phyloP scores from a whole-genome alignment of 345 rosid genomes.

The Eucalyptus melliodora region DNA sequence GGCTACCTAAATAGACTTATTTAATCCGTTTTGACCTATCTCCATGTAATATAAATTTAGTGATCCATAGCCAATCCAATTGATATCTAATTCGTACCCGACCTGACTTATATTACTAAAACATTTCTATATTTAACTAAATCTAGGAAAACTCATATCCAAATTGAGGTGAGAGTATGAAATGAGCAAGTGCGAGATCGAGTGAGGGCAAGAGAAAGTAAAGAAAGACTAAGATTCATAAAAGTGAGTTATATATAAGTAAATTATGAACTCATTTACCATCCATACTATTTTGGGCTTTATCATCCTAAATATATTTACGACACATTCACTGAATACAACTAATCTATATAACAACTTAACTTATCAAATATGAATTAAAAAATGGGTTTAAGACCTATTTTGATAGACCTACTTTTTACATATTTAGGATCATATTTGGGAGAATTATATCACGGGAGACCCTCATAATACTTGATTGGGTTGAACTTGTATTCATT shows the following conservation, averaged over 20 bases:
- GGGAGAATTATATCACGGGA: not conserved
- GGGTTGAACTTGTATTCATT: not conserved
- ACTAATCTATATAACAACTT: too few species aligned
- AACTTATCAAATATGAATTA: not conserved
- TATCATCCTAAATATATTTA: too few species aligned
- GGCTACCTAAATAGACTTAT: too few species aligned
- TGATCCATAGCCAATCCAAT: too few species aligned
- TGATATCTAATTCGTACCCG: accelerated
- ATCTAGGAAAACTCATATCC: not conserved
- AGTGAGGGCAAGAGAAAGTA: not conserved
- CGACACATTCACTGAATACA: too few species aligned
- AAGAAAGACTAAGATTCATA: too few species aligned
- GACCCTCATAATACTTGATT: not conserved
- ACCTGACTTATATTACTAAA: not conserved
- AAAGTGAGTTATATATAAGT: too few species aligned
- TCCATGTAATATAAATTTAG: not conserved
- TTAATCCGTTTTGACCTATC: not conserved
- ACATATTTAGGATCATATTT: not conserved
- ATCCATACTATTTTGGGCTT: not conserved
- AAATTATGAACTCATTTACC: not conserved
- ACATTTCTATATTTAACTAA: too few species aligned
- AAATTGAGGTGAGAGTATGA: not conserved
- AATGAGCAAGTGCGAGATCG: not conserved
- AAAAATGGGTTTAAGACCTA: not conserved
- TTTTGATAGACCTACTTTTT: not conserved